Evolutionary conservation across 2,329 filamentous ascomycete genomes (phyloP).

Genomic region (Calonectria pseudoreteaudii): DNA sequence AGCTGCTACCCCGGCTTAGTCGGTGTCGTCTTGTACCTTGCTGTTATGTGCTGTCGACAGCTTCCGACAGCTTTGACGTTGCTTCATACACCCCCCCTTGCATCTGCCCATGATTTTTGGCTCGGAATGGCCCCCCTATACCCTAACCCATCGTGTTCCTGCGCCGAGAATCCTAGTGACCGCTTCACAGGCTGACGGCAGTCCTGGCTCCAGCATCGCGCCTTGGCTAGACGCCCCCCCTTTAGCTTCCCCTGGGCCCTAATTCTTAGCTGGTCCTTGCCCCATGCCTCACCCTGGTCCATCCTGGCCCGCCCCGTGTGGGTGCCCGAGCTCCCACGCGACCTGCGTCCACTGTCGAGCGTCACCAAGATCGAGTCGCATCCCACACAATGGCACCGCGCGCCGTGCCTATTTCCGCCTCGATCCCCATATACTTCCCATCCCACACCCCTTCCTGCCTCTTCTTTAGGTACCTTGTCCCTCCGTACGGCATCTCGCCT

Average conservation of each 20-base stretch:
- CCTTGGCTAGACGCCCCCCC: conserved; percentile 13
- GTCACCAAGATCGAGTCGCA: conserved; percentile 24
- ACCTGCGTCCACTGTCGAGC: conserved; percentile 22
- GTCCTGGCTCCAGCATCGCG: neutral
- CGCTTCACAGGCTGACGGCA: conserved; percentile 38
- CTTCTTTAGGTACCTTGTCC: neutral
- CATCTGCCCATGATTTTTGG: conserved; percentile 35
- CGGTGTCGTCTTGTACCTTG: conserved; percentile 28
- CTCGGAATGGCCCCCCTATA: conserved; percentile 32
- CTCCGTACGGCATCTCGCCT: neutral
- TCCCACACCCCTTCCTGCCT: conserved; percentile 3
- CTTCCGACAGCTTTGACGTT: neutral
- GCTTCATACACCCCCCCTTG: conserved; percentile 26
- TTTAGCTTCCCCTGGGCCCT: conserved; percentile 11
- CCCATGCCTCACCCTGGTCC: conserved; percentile 1
- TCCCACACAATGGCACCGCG: conserved; percentile 20
- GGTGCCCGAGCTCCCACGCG: conserved; percentile 29
- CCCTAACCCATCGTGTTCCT: conserved; percentile 40
- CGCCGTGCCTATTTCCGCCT: conserved; percentile 25
- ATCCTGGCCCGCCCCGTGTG: conserved; percentile 24
- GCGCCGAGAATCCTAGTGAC: conserved; percentile 32
- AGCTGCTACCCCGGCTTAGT: conserved; percentile 23
- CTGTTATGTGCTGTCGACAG: conserved; percentile 9
- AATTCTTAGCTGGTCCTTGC: conserved; percentile 9
- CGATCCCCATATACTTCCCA: conserved; percentile 18